Evolutionary conservation across 148 eudicot genomes (phyloP), one percentile per base, ranked within the genome.

Genomic region (Linanthus parryae): DNA sequence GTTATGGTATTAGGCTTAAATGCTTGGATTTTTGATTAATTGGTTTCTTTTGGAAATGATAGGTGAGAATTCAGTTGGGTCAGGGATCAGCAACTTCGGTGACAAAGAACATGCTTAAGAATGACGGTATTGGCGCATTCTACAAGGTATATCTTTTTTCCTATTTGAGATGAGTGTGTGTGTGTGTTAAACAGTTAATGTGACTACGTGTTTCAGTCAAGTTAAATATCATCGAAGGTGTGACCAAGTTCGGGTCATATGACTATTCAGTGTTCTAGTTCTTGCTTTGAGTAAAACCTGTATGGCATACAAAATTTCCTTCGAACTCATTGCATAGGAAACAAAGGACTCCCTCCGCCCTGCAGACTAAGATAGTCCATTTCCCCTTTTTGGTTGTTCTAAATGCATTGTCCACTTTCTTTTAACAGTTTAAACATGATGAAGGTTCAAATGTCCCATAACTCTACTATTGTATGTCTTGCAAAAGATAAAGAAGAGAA

Each of bases 31-130:
- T 44, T 21, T 15, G 49, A 44, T 21, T 22, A 2, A 6, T 22
- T 54, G 15, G 22, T n/a, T 22, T 52, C 64, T 27, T 52, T 58
- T 40, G 52, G 60, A 54, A 56, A 44, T 67, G 48, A 48, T 68
- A 91, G 98, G 98, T 92, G 65, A 84, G 98, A 54, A 92, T 92
- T 67, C 98, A 92, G 58, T 50, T 92, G 59, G 98, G 98, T 44
- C 98, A 92, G 66, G 98, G 98, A 71, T 87, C 98, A 48, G 94
- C 94, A 9, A 80, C 21, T 1, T 58, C 45, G 25, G 88, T 92
- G 52, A 92, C 94, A 3, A 76, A 51, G 60, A 84, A 41, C 73
- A 92, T 92, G 94, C 85, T 92, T 33, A 74, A 75, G 58, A 84
- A 78, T 59, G 88, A 92, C 15, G 98, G 98, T 5, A n/a, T 92